Conservation (phyloP, 495 filamentous ascomycete species). For the Mytilinidion resinicola region DNA sequence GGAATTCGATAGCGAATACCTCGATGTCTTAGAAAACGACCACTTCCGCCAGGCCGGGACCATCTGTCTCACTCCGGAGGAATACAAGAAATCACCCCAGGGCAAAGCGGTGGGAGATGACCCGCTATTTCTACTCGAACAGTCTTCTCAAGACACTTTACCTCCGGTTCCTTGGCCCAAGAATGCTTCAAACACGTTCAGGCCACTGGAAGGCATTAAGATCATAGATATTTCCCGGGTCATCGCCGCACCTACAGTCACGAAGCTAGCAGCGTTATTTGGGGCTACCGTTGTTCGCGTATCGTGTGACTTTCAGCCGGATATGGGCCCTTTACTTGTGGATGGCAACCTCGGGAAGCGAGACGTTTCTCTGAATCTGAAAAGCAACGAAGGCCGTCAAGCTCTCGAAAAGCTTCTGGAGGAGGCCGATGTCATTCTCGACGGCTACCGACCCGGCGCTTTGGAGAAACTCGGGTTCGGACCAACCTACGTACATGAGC, state of each 20-base stretch:
- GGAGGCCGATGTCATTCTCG: conserved; percentile 48
- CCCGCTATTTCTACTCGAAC: not conserved
- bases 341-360: not conserved
- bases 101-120: not conserved
- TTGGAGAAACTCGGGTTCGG: conserved; percentile 61
- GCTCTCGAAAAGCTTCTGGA: not conserved
- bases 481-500: conserved; percentile 43
- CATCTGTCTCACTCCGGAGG: not conserved
- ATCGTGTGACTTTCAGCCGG: not conserved
- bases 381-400: not conserved
- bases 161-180: not conserved
- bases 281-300: not conserved
- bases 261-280: not conserved
- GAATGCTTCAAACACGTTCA: not conserved
- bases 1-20: not conserved
- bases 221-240: not conserved
- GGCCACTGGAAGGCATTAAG: not conserved
- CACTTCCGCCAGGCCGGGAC: not conserved
- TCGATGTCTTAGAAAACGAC: not conserved
- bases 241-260: not conserved
- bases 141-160: not conserved
- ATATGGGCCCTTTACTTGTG: not conserved
- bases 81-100: not conserved
- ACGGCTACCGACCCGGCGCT: conserved; percentile 63
- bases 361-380: not conserved